Evolutionary conservation across 805 yeast genomes (phyloP).

Genomic region (Candida maltosa): DNA sequence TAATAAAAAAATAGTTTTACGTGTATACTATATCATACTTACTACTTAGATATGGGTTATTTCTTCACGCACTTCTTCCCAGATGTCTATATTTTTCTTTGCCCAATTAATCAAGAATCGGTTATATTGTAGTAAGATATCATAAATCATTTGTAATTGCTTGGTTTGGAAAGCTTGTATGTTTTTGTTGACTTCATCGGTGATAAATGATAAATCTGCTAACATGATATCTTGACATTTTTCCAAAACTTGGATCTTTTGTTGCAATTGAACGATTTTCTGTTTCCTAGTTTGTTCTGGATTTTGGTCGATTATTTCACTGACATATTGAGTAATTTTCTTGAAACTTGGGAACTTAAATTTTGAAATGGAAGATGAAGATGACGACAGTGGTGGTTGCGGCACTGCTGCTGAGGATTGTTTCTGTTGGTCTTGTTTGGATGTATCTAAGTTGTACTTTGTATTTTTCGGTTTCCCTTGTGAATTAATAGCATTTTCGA

Average conservation of each 20-base stretch:
- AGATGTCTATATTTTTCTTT: conserved; percentile 58
- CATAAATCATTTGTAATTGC: conserved; percentile 49
- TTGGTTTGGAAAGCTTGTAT: conserved; percentile 47
- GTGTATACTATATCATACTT: conserved; percentile 11
- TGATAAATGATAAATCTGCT: conserved; percentile 36
- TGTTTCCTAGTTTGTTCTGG: conserved; percentile 63
- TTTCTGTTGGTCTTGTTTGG: conserved; percentile 4
- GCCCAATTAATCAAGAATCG: conserved; percentile 64
- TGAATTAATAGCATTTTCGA: conserved; percentile 21
- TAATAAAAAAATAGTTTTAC: too few relatives aligned
- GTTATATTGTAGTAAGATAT: conserved; percentile 52
- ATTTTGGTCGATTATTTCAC: conserved; percentile 62
- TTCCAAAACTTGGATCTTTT: conserved; percentile 51
- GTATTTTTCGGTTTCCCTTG: conserved; percentile 19
- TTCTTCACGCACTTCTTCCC: conserved; percentile 60
- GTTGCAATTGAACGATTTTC: conserved; percentile 45
- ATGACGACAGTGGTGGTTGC: conserved; percentile 18
- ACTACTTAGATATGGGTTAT: conserved; percentile 16
- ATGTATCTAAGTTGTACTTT: conserved; percentile 16
- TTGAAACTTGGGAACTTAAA: conserved; percentile 53
- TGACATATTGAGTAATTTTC: conserved; percentile 48
- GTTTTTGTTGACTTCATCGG: conserved; percentile 44
- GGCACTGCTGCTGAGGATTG: too few relatives aligned
- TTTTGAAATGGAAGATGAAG: conserved; percentile 18
- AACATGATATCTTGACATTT: conserved; percentile 45